Percentiles rank a stretch among this genome's conserved stretches.
These are phyloP conservation scores for Lentinula boryana DNA, from an alignment of 768 basidiomycete genomes.

Conservation along the genomic window DNA sequence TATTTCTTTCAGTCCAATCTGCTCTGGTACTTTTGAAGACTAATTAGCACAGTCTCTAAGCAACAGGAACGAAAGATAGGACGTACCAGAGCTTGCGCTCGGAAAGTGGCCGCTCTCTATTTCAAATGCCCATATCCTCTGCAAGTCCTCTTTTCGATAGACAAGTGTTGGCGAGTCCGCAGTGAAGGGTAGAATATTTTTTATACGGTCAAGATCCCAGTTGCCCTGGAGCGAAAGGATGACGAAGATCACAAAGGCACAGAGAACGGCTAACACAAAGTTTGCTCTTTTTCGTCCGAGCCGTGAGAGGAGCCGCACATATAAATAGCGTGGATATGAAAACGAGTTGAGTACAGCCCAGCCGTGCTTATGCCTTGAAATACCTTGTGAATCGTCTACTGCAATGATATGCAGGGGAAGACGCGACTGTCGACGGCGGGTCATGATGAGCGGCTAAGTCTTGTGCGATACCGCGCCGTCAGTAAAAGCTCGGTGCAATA, in stretches of 20 bases:
- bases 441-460: not conserved
- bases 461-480: not conserved
- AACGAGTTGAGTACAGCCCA: constrained; percentile 24
- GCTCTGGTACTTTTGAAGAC: constrained; percentile 61
- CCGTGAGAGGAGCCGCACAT: constrained; percentile 48
- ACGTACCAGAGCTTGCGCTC: constrained; percentile 69
- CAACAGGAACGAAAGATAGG: not conserved
- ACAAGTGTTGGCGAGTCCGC: constrained; percentile 68
- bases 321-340: constrained; percentile 56
- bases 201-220: constrained; percentile 54
- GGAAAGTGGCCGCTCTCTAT: constrained; percentile 92
- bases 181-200: constrained; percentile 45
- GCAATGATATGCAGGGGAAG: constrained; percentile 6
- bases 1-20: constrained; percentile 47
- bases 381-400: not conserved
- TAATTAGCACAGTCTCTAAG: not conserved
- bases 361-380: not conserved
- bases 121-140: constrained; percentile 95
- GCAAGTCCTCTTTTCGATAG: constrained; percentile 71
- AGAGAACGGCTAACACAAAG: constrained; percentile 26
- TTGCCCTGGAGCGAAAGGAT: constrained; percentile 48
- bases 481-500: constrained; percentile 21
- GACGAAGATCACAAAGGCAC: constrained; percentile 44
- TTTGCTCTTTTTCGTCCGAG: constrained; percentile 46
- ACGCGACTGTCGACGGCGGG: not conserved